These are phyloP conservation scores for Ganoderma sinense DNA, from an alignment of 1,284 basidiomycete genomes.

Conservation along the genomic window DNA sequence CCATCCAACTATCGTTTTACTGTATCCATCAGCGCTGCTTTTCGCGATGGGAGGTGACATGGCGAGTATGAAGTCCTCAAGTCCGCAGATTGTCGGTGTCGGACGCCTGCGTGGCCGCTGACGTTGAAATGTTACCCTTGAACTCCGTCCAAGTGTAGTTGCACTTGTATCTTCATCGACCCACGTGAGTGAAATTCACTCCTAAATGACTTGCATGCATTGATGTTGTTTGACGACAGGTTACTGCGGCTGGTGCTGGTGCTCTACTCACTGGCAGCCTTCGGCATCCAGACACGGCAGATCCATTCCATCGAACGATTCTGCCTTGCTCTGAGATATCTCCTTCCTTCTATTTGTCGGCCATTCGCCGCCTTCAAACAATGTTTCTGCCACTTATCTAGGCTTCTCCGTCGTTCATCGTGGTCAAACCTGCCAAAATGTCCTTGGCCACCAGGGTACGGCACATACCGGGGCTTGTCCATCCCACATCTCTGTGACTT, in stretches of 20 bases:
- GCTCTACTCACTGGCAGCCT: background rate
- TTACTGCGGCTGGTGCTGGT: background rate
- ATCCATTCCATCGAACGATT: background rate
- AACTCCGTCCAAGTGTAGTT: no score
- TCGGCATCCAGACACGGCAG: background rate
- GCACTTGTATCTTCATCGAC: background rate
- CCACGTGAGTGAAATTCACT: background rate
- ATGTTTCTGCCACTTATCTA: background rate
- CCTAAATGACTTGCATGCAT: background rate
- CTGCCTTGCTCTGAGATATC: background rate
- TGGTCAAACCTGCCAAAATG: background rate
- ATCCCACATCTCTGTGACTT: background rate
- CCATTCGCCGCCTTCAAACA: background rate
- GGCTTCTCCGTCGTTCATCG: background rate
- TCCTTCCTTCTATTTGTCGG: background rate
- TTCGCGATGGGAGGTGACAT: no score
- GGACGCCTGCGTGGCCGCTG: no score
- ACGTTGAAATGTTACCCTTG: background rate
- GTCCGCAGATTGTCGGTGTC: no score
- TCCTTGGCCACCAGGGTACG: background rate
- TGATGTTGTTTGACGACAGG: background rate
- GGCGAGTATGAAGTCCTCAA: no score
- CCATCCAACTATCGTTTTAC: no score
- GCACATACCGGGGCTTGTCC: background rate
- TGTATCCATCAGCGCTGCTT: no score